Conservation (phyloP, 1,284 basidiomycete species). For the Cutaneotrichosporon dermatis region DNA sequence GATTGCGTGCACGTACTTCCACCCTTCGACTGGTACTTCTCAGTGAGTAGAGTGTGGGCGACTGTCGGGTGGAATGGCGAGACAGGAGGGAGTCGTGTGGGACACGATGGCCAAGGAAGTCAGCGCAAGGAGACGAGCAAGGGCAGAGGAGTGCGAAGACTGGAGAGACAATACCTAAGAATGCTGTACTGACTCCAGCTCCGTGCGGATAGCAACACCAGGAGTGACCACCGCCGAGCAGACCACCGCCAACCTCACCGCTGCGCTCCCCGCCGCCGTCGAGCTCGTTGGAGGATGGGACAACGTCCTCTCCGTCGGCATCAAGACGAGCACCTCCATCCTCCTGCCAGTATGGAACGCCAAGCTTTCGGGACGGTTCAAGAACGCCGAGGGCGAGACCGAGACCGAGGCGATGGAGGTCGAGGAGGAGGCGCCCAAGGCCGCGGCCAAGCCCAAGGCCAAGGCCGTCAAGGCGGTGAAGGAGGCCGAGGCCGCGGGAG, state of each 20-base stretch:
- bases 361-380: constrained; percentile 53
- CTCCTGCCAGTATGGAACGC: constrained; percentile 85
- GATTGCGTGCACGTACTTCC: constrained; percentile 87
- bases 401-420: constrained; percentile 13
- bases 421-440: constrained; percentile 15
- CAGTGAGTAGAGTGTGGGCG: constrained; percentile 55
- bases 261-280: constrained; percentile 72
- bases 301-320: constrained; percentile 81
- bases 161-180: no score
- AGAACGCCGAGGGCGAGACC: constrained; percentile 13
- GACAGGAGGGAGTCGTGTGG: no score
- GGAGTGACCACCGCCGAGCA: constrained; percentile 62
- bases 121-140: no score
- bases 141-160: no score
- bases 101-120: no score
- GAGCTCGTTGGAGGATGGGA: constrained; percentile 76
- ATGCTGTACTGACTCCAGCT: constrained; percentile 51
- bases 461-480: constrained; percentile 4
- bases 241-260: constrained; percentile 71
- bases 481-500: neutral
- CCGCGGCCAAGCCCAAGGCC: constrained; percentile 5
- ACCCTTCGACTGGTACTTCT: constrained; percentile 87
- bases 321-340: constrained; percentile 84
- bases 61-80: no score
- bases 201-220: constrained; percentile 76